Evolutionary conservation across 1,139 yeast genomes (phyloP).

Genomic region (Maudiozyma humilis): DNA sequence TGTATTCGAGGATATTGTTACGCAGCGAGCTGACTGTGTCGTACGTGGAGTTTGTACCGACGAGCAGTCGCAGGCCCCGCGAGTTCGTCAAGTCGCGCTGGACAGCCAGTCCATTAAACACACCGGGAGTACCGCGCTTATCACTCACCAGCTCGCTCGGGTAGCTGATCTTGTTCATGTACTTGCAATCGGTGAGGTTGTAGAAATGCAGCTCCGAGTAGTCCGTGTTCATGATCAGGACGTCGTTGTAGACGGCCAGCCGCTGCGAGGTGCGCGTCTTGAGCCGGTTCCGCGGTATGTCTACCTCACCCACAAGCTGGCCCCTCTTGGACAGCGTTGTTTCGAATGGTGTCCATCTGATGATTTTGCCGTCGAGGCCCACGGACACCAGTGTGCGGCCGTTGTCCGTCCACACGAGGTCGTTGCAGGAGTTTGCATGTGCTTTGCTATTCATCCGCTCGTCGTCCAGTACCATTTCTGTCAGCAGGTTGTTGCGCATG

Average conservation of each 20-base stretch:
- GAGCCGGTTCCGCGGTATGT: conserved; percentile 31
- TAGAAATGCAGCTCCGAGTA: conserved; percentile 67
- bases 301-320: conserved; percentile 34
- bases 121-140: conserved; percentile 4
- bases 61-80: conserved; percentile 9
- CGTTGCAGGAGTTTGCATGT: conserved; percentile 22
- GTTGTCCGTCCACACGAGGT: conserved; percentile 20
- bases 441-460: conserved; percentile 12
- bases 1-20: conserved; percentile 6
- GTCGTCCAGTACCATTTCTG: conserved; percentile 12
- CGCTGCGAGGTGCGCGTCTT: conserved; percentile 34
- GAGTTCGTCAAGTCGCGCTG: conserved; percentile 14
- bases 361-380: conserved; percentile 24
- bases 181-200: conserved; percentile 54
- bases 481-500: conserved; percentile 16
- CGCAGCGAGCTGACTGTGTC: neutral
- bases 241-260: conserved; percentile 50
- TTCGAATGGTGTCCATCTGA: conserved; percentile 23
- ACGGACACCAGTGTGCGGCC: conserved; percentile 19
- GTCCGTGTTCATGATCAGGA: conserved; percentile 55
- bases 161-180: conserved; percentile 21
- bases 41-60: conserved; percentile 5
- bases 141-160: conserved; percentile 4
- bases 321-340: neutral
- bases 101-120: conserved; percentile 20